Evolutionary conservation across 768 basidiomycete species (phyloP), one percentile per base, ranked within the genome.

Genomic region (Holtermannia corniformis): DNA sequence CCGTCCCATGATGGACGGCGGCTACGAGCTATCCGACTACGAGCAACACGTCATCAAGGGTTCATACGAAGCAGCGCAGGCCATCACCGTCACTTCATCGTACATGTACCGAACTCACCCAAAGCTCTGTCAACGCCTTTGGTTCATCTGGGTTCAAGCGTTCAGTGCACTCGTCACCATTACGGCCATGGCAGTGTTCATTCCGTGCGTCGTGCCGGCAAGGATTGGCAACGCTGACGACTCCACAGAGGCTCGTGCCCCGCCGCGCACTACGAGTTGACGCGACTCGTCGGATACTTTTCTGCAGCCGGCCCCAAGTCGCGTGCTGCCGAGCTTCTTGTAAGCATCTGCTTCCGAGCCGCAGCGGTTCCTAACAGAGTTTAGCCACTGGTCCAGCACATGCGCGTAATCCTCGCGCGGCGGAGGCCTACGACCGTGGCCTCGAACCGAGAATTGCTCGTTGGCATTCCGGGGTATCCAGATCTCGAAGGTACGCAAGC

Each of bases 101-200:
- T 65, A 56, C 45, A 60, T 63, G 48, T 52, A 58, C 11, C 49
- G 60, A n/a, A 62, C 58, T 26, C 63, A 68, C 45, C 63, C 66
- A 11, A 51, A 56, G 13, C 28, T 68, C 5, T 52, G 61, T 26
- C 61, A 61, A 28, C 53, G 64, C 32, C 47, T 44, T 13, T 68
- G 66, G 66, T 55, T 60, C 22, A 57, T 60, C 13, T 68, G 66
- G 66, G 64, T 68, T 5, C 66, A 68, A 44, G 57, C 64, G 11
- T 68, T 68, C 52, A 63, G 61, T 14, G 63, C 66, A 4, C 61
- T 63, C 1, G 66, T 68, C 2, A 65, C 66, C 4, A 61, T 68
- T 43, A 55, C 66, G 3, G 66, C 66, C 13, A 47, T 68, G 1
- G 66, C 66, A 13, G 65, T 65, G 41, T 68, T 37, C 32, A 37